Conservation (phyloP, 2,329 filamentous ascomycete species). For the Didymella exigua region DNA sequence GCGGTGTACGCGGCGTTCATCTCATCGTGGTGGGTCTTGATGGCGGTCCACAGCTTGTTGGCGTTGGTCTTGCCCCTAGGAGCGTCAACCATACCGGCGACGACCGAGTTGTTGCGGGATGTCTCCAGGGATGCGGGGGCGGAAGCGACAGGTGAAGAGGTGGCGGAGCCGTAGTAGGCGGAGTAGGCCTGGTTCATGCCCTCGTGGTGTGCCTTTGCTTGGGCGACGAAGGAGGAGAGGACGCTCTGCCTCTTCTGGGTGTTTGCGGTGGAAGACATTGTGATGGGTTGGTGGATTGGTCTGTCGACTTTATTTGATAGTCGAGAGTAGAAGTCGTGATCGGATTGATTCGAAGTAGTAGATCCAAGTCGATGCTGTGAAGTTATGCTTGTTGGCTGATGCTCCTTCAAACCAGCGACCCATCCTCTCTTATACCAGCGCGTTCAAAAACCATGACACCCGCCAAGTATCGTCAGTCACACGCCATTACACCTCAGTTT, state of each 20-base stretch:
- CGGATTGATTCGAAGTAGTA: conserved; percentile 1
- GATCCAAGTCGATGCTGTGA: conserved; percentile 10
- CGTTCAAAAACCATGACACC: conserved; percentile 4
- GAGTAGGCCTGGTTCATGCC: conserved; percentile 36
- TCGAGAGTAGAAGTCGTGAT: conserved; percentile 3
- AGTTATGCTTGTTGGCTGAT: conserved; percentile 17
- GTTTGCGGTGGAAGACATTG: conserved; percentile 20
- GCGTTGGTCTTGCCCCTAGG: conserved; percentile 26
- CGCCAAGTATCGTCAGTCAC: conserved; percentile 20
- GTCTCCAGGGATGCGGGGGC: conserved; percentile 13
- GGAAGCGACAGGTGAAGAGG: conserved; percentile 9
- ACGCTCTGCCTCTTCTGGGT: conserved; percentile 31
- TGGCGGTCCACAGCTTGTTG: conserved; percentile 34
- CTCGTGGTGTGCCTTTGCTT: conserved; percentile 41
- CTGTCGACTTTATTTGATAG: conserved; percentile 4
- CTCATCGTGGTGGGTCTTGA: conserved; percentile 40
- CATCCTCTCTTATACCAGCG: conserved; percentile 16
- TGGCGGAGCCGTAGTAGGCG: conserved; percentile 27
- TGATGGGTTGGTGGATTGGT: neutral
- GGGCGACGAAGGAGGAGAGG: conserved; percentile 32
- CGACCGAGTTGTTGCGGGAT: conserved; percentile 29
- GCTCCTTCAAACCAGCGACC: conserved; percentile 3
- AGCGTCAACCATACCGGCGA: conserved; percentile 16
- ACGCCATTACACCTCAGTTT: conserved; percentile 16
- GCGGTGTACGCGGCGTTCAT: conserved; percentile 38